These are phyloP conservation scores for Oldenlandia corymbosa DNA, from an alignment of 257 asterid species.

Conservation along the genomic window DNA sequence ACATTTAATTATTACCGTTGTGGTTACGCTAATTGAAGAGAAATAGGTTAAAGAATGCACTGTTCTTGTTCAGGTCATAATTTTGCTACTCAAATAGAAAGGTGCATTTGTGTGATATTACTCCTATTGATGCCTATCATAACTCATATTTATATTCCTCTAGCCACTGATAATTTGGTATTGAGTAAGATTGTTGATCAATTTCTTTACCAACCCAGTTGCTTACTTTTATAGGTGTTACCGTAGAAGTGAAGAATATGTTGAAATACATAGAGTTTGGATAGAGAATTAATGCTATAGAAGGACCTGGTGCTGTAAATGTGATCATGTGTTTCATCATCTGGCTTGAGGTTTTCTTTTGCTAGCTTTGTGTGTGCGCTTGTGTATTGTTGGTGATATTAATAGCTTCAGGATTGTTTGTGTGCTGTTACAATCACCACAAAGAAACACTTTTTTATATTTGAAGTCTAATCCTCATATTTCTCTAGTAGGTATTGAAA, in stretches of 20 bases:
- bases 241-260: not conserved
- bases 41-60: too few relatives aligned
- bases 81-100: too few relatives aligned
- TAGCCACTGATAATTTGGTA: too few relatives aligned
- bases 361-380: not conserved
- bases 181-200: too few relatives aligned
- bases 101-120: not conserved
- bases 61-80: too few relatives aligned
- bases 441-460: constrained; percentile 15
- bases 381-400: not conserved
- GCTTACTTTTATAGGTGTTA: not conserved
- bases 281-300: not conserved
- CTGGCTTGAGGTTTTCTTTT: not conserved
- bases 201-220: too few relatives aligned
- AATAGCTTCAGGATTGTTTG: not conserved
- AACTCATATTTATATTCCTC: too few relatives aligned
- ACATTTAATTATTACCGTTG: too few relatives aligned
- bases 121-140: not conserved
- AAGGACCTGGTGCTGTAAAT: constrained; percentile 3
- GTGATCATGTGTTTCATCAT: not conserved
- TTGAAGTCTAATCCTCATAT: constrained; percentile 19
- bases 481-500: constrained; percentile 56
- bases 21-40: too few relatives aligned
- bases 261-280: not conserved
- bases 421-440: too few relatives aligned